Evolutionary conservation across 1,139 yeast genomes (phyloP).

Genomic region (Nakaseomyces nivariensis): DNA sequence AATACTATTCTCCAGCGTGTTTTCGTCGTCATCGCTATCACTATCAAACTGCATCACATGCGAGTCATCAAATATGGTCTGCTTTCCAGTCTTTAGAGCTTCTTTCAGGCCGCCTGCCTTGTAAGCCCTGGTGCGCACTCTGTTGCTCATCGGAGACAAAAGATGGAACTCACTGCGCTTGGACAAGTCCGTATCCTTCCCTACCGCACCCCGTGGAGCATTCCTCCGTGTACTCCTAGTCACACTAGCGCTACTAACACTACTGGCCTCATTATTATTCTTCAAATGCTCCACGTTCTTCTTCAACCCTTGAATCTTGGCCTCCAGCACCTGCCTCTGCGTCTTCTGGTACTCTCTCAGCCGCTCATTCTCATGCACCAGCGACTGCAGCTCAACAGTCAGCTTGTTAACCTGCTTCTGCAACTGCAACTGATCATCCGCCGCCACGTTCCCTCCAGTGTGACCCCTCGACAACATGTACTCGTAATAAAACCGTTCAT

Average conservation of each 20-base stretch:
- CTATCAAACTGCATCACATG: constrained; percentile 7
- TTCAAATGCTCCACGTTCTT: background rate
- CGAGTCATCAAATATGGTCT: constrained; percentile 15
- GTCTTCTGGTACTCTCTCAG: constrained; percentile 2
- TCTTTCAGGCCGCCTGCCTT: constrained; percentile 8
- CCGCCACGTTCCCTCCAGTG: background rate
- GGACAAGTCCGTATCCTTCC: background rate
- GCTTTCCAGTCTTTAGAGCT: constrained; percentile 8
- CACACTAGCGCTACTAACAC: background rate
- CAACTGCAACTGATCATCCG: background rate
- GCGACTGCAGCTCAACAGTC: constrained; percentile 1
- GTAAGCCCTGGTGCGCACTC: background rate
- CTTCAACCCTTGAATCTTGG: constrained; percentile 2
- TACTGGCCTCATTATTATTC: background rate
- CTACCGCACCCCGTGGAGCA: background rate
- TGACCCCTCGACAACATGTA: background rate
- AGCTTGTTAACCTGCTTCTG: constrained; percentile 1
- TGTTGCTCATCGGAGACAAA: constrained; percentile 15
- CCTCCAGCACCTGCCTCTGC: constrained; percentile 1
- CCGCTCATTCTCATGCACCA: constrained; percentile 2
- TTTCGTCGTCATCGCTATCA: constrained; percentile 9
- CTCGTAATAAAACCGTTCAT: constrained; percentile 3
- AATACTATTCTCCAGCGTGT: background rate
- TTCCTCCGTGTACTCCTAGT: background rate
- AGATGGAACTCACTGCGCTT: constrained; percentile 12